Evolutionary conservation across 1,284 basidiomycete species (phyloP).

Genomic region (Boletus albobrunnescens): DNA sequence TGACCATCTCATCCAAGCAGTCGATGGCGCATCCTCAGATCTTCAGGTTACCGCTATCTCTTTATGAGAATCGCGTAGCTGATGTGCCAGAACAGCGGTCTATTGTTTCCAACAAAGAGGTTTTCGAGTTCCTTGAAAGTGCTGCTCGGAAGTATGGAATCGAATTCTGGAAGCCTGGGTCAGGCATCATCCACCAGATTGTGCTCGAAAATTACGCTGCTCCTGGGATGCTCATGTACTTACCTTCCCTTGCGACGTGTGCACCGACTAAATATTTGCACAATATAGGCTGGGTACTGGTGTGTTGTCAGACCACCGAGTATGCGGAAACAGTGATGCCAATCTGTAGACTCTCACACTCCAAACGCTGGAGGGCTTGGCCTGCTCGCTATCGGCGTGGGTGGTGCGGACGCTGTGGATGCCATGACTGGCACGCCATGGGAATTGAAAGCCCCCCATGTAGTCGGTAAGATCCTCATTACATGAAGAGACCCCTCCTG

Average conservation of each 20-base stretch:
- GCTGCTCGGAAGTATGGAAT: conserved; percentile 94
- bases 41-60: conserved; percentile 54
- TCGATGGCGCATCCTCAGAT: conserved; percentile 78
- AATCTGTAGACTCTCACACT: conserved; percentile 84
- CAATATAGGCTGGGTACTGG: conserved; percentile 68
- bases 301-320: conserved; percentile 27
- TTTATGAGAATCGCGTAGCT: conserved; percentile 2
- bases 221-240: conserved; percentile 79
- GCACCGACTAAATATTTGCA: conserved; percentile 15
- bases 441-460: conserved; percentile 93
- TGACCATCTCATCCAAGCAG: conserved; percentile 95
- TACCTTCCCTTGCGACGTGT: conserved; percentile 12
- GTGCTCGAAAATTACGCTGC: conserved; percentile 98
- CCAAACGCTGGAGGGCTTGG: conserved; percentile 98
- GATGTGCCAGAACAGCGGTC: conserved; percentile 54
- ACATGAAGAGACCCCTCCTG: neutral
- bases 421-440: conserved; percentile 98
- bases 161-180: conserved; percentile 95
- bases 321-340: conserved; percentile 3
- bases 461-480: conserved; percentile 58
- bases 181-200: conserved; percentile 97
- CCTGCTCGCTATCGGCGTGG: conserved; percentile 97
- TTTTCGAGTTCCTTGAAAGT: conserved; percentile 96
- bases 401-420: conserved; percentile 98
- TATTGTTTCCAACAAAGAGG: conserved; percentile 88